Conservation (phyloP, 208 protist species). For the Crithidia acanthocephali region DNA sequence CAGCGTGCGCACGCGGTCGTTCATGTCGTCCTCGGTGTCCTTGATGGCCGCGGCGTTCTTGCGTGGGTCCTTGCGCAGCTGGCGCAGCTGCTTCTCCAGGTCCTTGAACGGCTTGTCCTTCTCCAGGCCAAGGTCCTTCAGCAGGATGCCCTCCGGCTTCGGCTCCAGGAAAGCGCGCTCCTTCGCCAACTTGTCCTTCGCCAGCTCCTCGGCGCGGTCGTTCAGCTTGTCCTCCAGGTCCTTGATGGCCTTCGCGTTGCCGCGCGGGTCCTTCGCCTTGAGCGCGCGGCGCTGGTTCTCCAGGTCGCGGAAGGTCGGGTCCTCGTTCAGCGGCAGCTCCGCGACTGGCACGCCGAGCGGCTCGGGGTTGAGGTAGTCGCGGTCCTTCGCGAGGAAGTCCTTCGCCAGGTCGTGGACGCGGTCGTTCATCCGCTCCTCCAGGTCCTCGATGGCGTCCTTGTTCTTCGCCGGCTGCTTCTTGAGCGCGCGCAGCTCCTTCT, state of each 20-base stretch:
- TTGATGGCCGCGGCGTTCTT: constrained; percentile 46
- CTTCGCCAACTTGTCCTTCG: constrained; percentile 63
- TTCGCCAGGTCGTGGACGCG: constrained; percentile 68
- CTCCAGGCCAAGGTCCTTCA: constrained; percentile 68
- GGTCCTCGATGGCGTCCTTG: constrained; percentile 57
- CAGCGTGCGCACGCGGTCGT: constrained; percentile 45
- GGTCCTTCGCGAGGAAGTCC: constrained; percentile 61
- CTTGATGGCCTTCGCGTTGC: constrained; percentile 31
- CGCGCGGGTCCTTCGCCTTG: constrained; percentile 48
- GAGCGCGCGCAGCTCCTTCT: constrained; percentile 63
- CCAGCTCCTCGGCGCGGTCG: constrained; percentile 60
- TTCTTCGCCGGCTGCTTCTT: constrained; percentile 73
- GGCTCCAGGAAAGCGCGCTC: constrained; percentile 79
- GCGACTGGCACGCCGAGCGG: constrained; percentile 65
- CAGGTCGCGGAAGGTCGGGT: constrained; percentile 53
- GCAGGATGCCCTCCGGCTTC: constrained; percentile 70
- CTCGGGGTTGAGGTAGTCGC: constrained; percentile 72
- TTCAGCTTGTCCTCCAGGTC: constrained; percentile 67
- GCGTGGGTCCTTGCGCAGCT: constrained; percentile 49
- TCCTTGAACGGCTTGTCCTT: constrained; percentile 66
- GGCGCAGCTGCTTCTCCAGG: constrained; percentile 61
- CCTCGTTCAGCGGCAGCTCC: constrained; percentile 67
- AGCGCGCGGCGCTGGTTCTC: constrained; percentile 55
- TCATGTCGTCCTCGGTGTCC: constrained; percentile 49
- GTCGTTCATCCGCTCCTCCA: constrained; percentile 75